A percentile compares a stretch with the other conserved stretches of the same genome.
phyloP scores from a whole-genome alignment of 352 stramenopile genomes.

The Globisporangium abappressorium region DNA sequence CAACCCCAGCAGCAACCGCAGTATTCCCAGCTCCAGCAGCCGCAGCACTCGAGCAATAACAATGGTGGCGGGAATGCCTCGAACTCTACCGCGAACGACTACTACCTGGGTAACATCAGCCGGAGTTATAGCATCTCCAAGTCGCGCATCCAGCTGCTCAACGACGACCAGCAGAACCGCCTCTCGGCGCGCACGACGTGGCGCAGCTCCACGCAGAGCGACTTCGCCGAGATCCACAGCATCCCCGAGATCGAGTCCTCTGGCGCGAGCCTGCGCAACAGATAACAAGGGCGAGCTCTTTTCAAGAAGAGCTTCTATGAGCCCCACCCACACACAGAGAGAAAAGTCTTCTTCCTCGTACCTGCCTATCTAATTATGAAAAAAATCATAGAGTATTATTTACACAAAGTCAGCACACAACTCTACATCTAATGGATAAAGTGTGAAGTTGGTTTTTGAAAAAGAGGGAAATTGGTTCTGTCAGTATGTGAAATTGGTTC shows the following conservation, averaged over 20 bases:
- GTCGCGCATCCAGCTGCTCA: slow-evolving; percentile 22
- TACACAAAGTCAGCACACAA: background rate
- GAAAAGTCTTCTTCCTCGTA: background rate
- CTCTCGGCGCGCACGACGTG: slow-evolving; percentile 21
- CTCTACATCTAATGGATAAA: background rate
- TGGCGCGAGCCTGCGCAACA: slow-evolving; percentile 5
- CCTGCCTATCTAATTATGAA: slow-evolving; percentile 5
- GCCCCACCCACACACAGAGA: background rate
- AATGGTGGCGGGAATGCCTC: background rate
- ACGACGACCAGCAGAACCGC: slow-evolving; percentile 21
- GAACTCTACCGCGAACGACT: slow-evolving; percentile 16
- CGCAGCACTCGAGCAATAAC: background rate
- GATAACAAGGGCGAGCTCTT: slow-evolving; percentile 1
- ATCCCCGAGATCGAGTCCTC: slow-evolving; percentile 19
- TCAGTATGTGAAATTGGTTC: background rate
- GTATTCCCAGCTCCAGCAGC: background rate
- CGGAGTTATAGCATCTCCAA: slow-evolving; percentile 20
- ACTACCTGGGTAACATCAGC: slow-evolving; percentile 19
- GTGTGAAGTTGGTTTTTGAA: background rate
- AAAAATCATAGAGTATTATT: background rate
- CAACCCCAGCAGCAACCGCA: background rate
- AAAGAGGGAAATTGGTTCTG: background rate
- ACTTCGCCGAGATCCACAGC: slow-evolving; percentile 19
- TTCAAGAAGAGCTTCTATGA: background rate
- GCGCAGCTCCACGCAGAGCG: slow-evolving; percentile 19